A percentile compares a stretch with the other conserved stretches of the same genome.
Evolutionary conservation across 192 early-diverging fungal genomes (phyloP).

Genomic region (Coemansia nantahalensis): DNA sequence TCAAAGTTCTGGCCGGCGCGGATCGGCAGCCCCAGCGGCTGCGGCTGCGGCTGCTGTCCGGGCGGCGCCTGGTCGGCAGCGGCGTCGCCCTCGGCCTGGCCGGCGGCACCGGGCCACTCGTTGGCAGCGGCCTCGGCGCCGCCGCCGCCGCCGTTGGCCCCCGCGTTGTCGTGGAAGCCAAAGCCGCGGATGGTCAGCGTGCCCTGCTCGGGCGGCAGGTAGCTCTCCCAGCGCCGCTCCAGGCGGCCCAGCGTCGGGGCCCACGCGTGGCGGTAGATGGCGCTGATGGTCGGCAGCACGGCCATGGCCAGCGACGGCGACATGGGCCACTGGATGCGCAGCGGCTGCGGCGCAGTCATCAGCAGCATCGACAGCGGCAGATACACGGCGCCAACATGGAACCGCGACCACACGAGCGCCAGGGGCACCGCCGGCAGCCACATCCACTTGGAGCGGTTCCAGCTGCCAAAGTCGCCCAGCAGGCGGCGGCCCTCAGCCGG

Average conservation of each 20-base stretch:
- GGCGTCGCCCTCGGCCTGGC: not conserved
- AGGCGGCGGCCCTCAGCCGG: conserved; percentile 59
- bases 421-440: conserved; percentile 60
- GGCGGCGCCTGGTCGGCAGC: conserved; percentile 7
- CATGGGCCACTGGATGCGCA: conserved; percentile 59
- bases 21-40: not conserved
- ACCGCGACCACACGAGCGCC: conserved; percentile 60
- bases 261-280: conserved; percentile 59
- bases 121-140: not conserved
- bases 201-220: conserved; percentile 26
- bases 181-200: conserved; percentile 23
- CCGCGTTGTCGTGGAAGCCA: conserved; percentile 6
- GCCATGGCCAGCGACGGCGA: conserved; percentile 62
- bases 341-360: conserved; percentile 56
- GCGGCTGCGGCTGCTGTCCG: conserved; percentile 8
- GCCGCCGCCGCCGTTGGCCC: not conserved
- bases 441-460: conserved; percentile 66
- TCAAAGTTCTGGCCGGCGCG: conserved; percentile 38
- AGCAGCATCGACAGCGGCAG: conserved; percentile 64
- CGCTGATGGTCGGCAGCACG: conserved; percentile 62
- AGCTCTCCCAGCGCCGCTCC: conserved; percentile 58
- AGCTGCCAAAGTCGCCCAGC: conserved; percentile 54
- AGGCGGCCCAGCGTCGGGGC: conserved; percentile 54
- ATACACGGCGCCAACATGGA: conserved; percentile 56
- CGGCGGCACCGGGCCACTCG: not conserved